These are phyloP conservation scores for Candida andamanensis DNA, from an alignment of 805 yeast genomes.

Conservation along the genomic window DNA sequence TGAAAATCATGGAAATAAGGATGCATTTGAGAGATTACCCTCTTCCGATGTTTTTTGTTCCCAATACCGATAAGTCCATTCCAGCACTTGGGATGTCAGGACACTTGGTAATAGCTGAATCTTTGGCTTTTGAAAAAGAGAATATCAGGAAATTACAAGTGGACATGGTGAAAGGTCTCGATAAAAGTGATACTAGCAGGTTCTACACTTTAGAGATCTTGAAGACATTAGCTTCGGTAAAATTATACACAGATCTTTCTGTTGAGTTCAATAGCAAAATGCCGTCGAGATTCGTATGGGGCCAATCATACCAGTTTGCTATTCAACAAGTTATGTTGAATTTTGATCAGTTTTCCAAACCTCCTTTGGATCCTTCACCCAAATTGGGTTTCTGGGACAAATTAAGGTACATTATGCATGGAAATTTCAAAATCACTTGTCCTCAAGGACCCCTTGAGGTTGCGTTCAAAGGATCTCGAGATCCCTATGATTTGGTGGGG, in stretches of 20 bases:
- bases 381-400: slow-evolving; percentile 94
- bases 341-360: slow-evolving; percentile 81
- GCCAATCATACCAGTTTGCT: slow-evolving; percentile 78
- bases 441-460: slow-evolving; percentile 38
- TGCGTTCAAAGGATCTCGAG: slow-evolving; percentile 66
- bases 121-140: slow-evolving; percentile 42
- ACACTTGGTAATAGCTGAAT: slow-evolving; percentile 66
- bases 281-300: slow-evolving; percentile 76
- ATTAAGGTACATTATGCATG: slow-evolving; percentile 70
- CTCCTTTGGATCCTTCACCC: slow-evolving; percentile 81
- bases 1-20: slow-evolving; percentile 56
- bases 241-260: slow-evolving; percentile 58
- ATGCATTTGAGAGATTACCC: slow-evolving; percentile 83
- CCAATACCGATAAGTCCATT: slow-evolving; percentile 28
- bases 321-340: slow-evolving; percentile 73
- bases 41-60: slow-evolving; percentile 72
- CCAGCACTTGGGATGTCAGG: slow-evolving; percentile 42
- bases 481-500: slow-evolving; percentile 71
- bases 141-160: slow-evolving; percentile 61
- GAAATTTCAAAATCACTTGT: slow-evolving; percentile 46
- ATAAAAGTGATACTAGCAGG: slow-evolving; percentile 5
- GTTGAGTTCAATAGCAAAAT: slow-evolving; percentile 49
- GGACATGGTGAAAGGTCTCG: slow-evolving; percentile 5
- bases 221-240: slow-evolving; percentile 71
- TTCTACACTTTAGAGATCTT: slow-evolving; percentile 60